Evolutionary conservation across 179 eudicot species (phyloP), one percentile per base, ranked within the genome.

Genomic region (Vitellaria paradoxa): DNA sequence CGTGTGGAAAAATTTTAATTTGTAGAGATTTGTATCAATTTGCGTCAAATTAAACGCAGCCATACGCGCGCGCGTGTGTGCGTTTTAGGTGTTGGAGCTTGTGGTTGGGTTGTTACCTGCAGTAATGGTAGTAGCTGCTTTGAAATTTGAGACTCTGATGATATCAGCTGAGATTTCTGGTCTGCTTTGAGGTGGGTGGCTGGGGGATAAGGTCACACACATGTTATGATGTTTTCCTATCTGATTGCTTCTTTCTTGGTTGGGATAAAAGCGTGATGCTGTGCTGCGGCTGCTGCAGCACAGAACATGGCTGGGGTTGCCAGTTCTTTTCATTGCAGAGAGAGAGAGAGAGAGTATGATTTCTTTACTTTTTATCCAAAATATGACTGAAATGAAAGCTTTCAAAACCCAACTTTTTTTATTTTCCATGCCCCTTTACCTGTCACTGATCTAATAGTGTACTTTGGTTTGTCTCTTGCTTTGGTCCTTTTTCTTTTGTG

Each of bases 401-500:
- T 37, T 42, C 40, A 14, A 60, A 62, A 42, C 20, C 52, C 53
- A 63, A 30, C 23, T 75, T 75, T 63, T 75, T 75, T 63, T 74
- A 42, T 73, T 60, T 73, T 20, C 52, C n/a, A 6, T 60, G 55
- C 20, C 18, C 23, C 17, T 74, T 15, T 14, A 15, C 26, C 14
- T 76, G 14, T 50, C 46, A 3, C 23, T 66, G 53, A 66, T 75
- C 70, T 24, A 23, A 18, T 13, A 42, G 30, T 79, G 75, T 67
- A 72, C 84, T 78, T 81, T 64, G 55, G n/a, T 68, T 78, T 59
- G 72, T 78, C 80, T 59, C 40, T 66, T 74, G 24, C 73, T 37
- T 52, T 18, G 52, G 17, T 62, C 53, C 69, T 63, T 55, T 15
- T 68, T 63, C 72, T 52, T 62, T 74, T 69, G 70, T 73, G 66